Base-by-base conservation (phyloP, 2,329 filamentous ascomycete genomes). In the Furcasterigmium sp. region DNA sequence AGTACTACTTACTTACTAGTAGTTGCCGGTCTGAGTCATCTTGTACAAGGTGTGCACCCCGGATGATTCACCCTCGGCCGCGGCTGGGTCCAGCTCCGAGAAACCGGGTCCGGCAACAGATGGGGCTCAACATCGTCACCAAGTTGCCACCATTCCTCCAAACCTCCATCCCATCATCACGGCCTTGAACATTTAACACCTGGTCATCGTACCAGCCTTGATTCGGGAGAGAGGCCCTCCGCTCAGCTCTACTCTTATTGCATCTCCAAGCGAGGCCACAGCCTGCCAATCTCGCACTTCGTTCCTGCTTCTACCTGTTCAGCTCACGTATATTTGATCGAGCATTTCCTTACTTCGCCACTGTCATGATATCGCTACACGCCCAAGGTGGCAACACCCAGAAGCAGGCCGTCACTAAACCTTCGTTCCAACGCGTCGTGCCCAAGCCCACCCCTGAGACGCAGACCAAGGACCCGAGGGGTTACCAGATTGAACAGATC, bases 401-500 rank as follows among this genome's bases (percentile, higher is more conserved):
- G 38, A 58, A 61, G 42, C 75, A 79, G 54, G 74, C 72, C 15
- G 70, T 75, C n/a, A 46, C 54, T 5, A 62, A 69, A 51, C 59
- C 70, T 1, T 54, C 68, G 2, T 44, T 63, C 25, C 70, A 71
- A 35, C 73, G 75, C 45, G 64, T 83, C 17, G 77, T 86, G 25
- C 60, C 75, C 46, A 84, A 82, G 56, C 87, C 87, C 10, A 67
- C 85, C 3, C 79, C 87, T 7, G 69, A 75, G 46, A 70, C 75
- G 10, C 83, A 89, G 61, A 60, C 68, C 23, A 72, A 81, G 46
- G 79, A 90, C 57, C 85, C 87, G 7, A 75, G 85, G 50, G 75
- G 76, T 44, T 93, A 89, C 57, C 85, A 93, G 60, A 64, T 91
- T 40, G 76, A 77, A 47, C 87, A 93, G 67, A 65, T 91, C 47